Evolutionary conservation across 164 flowering plant species (phyloP).

Genomic region (Santalum album): DNA sequence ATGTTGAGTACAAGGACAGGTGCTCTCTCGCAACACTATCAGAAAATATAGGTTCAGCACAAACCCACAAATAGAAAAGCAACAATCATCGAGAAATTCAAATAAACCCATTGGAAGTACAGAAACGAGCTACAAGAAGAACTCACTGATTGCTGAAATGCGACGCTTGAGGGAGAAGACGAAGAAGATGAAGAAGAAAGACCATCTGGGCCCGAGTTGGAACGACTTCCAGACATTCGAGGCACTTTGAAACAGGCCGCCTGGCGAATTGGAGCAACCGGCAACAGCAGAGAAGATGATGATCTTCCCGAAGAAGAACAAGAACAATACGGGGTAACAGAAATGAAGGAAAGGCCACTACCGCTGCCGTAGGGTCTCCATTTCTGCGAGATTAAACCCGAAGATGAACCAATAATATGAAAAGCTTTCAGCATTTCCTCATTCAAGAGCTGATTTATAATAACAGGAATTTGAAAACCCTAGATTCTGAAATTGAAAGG

Average conservation of each 20-base stretch:
- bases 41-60: no score
- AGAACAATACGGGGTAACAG: constrained; percentile 10
- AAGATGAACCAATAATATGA: constrained; percentile 34
- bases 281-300: neutral
- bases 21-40: no score
- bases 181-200: constrained; percentile 22
- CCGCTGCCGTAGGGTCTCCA: constrained; percentile 17
- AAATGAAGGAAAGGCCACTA: constrained; percentile 9
- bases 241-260: constrained; percentile 16
- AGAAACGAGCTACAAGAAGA: constrained; percentile 4
- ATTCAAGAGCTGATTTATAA: no score
- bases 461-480: no score
- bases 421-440: constrained; percentile 46
- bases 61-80: neutral
- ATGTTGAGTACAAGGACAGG: no score
- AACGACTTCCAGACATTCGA: constrained; percentile 23
- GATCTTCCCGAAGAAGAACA: constrained; percentile 1
- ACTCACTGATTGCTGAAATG: constrained; percentile 33
- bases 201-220: constrained; percentile 29
- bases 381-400: constrained; percentile 26
- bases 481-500: no score
- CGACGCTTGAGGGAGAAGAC: constrained; percentile 16
- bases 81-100: neutral
- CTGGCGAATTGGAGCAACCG: constrained; percentile 8
- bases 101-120: constrained; percentile 1